Evolutionary conservation across 2,329 filamentous ascomycete genomes (phyloP).

Genomic region (Fusarium torulosum): DNA sequence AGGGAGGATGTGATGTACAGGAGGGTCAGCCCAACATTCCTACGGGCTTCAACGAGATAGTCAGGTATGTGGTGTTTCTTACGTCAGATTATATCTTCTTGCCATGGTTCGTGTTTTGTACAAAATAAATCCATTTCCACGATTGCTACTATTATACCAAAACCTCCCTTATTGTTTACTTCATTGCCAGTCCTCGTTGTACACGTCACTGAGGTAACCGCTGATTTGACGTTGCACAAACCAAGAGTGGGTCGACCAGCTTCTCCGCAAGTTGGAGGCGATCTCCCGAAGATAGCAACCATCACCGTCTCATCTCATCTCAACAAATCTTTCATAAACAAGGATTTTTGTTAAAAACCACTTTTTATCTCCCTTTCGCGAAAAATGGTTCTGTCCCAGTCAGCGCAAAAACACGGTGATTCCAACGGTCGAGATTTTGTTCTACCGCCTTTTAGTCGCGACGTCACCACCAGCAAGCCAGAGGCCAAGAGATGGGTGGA

Average conservation of each 20-base stretch:
- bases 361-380: background rate
- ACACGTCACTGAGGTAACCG: constrained; percentile 30
- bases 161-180: background rate
- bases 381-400: constrained; percentile 32
- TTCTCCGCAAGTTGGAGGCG: constrained; percentile 39
- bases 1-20: too few relatives aligned
- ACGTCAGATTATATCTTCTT: background rate
- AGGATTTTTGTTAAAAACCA: background rate
- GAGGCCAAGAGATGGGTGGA: constrained; percentile 74
- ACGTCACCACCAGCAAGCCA: constrained; percentile 64
- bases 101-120: background rate
- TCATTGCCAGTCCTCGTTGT: constrained; percentile 21
- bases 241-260: constrained; percentile 34
- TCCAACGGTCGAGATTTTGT: constrained; percentile 35
- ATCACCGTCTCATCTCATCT: constrained; percentile 3
- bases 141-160: too few relatives aligned
- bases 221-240: constrained; percentile 40
- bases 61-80: background rate
- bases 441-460: constrained; percentile 52
- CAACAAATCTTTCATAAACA: background rate
- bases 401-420: constrained; percentile 11
- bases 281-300: constrained; percentile 28
- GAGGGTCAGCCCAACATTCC: background rate
- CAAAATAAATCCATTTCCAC: background rate
- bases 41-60: background rate